Percentiles rank a stretch among this genome's conserved stretches.
phyloP scores from a whole-genome alignment of 352 stramenopile species.

The Phytopythium helicoides region DNA sequence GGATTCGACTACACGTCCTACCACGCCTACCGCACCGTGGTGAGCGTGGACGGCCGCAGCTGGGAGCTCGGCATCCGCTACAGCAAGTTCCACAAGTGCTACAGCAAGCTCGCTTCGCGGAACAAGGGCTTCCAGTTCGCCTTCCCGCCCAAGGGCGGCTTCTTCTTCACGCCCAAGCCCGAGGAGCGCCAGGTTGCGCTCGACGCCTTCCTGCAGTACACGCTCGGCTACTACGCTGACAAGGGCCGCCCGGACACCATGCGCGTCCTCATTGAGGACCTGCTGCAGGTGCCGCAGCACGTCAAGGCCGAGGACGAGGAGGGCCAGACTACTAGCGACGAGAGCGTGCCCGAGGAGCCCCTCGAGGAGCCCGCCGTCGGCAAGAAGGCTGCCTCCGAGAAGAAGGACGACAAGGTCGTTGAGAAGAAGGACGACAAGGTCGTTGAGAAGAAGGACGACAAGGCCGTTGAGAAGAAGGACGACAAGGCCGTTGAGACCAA shows the following conservation, averaged over 20 bases:
- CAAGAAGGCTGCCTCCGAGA: neutral
- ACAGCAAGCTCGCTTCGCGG: constrained; percentile 34
- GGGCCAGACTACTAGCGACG: constrained; percentile 18
- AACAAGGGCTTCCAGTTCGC: constrained; percentile 49
- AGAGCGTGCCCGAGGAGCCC: constrained; percentile 22
- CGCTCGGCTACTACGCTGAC: constrained; percentile 27
- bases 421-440: constrained; percentile 1
- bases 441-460: constrained; percentile 10
- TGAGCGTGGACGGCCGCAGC: constrained; percentile 17
- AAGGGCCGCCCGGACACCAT: constrained; percentile 27
- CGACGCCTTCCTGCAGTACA: constrained; percentile 54
- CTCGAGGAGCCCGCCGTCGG: constrained; percentile 11
- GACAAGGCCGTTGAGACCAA: neutral
- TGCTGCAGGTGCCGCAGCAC: constrained; percentile 42
- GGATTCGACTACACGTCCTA: constrained; percentile 35
- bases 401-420: constrained; percentile 1
- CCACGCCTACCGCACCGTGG: constrained; percentile 50
- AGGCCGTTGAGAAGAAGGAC: constrained; percentile 9
- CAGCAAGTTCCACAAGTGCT: constrained; percentile 53
- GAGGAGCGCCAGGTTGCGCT: constrained; percentile 49
- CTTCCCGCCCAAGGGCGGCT: constrained; percentile 61
- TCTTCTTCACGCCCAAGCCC: constrained; percentile 62
- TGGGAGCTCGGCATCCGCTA: constrained; percentile 58
- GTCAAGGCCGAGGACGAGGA: constrained; percentile 14
- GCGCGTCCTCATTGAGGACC: constrained; percentile 37